These are phyloP conservation scores for Umbelopsis sp. DNA, from an alignment of 192 early-diverging fungal species.

Conservation along the genomic window DNA sequence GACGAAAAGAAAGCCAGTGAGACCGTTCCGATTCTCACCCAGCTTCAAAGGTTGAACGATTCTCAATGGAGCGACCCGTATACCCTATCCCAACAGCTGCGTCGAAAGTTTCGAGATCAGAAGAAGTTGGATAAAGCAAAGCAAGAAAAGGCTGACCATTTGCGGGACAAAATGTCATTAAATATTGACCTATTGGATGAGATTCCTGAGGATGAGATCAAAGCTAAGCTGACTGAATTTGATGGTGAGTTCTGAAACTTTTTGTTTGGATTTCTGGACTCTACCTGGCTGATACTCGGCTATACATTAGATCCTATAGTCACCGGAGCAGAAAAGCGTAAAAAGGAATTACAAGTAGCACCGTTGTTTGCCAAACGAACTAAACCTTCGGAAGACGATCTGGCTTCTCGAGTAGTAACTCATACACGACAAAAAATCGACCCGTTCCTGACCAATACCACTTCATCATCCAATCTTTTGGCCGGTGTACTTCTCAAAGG, in stretches of 20 bases:
- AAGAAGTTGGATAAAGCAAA: conserved; percentile 57
- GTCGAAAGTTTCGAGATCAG: conserved; percentile 72
- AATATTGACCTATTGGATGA: conserved; percentile 60
- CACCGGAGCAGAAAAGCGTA: conserved; percentile 32
- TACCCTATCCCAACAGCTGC: conserved; percentile 66
- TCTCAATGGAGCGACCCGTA: conserved; percentile 83
- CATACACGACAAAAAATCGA: conserved; percentile 48
- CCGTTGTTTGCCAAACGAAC: conserved; percentile 30
- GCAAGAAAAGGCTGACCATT: conserved; percentile 47
- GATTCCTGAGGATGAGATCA: conserved; percentile 46
- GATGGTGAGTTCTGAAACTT: conserved; percentile 27
- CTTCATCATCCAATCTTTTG: background rate
- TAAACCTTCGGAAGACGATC: background rate
- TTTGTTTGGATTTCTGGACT: background rate
- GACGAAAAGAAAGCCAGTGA: conserved; percentile 57
- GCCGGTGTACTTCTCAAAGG: too few relatives aligned
- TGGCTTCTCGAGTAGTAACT: conserved; percentile 24
- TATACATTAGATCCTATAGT: conserved; percentile 25
- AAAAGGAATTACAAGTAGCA: conserved; percentile 27
- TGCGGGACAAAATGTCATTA: conserved; percentile 65
- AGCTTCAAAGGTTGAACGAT: conserved; percentile 68
- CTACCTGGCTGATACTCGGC: background rate
- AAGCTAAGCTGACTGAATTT: conserved; percentile 58
- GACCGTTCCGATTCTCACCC: conserved; percentile 50
- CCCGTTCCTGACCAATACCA: conserved; percentile 36